These are phyloP conservation scores for Lodderomyces jiufengensis DNA, from an alignment of 1,139 yeast species.

Conservation along the genomic window DNA sequence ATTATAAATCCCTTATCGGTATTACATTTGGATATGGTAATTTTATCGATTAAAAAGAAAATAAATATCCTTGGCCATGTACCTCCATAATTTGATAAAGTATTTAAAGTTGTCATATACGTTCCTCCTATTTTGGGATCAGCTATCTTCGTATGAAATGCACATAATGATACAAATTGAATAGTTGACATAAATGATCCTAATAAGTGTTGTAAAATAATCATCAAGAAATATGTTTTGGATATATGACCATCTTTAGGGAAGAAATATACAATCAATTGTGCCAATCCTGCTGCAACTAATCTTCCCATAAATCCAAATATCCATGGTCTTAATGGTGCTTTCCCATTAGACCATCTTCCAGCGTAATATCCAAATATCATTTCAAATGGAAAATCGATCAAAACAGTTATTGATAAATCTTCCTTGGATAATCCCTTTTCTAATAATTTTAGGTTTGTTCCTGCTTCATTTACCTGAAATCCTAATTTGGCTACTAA, in stretches of 20 bases:
- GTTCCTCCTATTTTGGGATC: slow-evolving; percentile 97
- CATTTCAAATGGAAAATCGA: slow-evolving; percentile 95
- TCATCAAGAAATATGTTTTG: slow-evolving; percentile 54
- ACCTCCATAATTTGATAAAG: slow-evolving; percentile 91
- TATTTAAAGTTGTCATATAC: slow-evolving; percentile 93
- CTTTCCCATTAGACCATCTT: slow-evolving; percentile 79
- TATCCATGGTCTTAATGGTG: slow-evolving; percentile 83
- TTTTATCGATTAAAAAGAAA: slow-evolving; percentile 71
- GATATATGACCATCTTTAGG: slow-evolving; percentile 55
- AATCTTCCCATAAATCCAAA: slow-evolving; percentile 85
- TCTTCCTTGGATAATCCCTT: slow-evolving; percentile 93
- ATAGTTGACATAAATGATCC: slow-evolving; percentile 93
- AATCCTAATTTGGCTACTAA: slow-evolving; percentile 85
- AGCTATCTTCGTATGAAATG: slow-evolving; percentile 93
- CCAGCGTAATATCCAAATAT: slow-evolving; percentile 95
- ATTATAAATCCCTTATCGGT: slow-evolving; percentile 6
- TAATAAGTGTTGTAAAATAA: slow-evolving; percentile 76
- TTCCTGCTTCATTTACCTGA: slow-evolving; percentile 94
- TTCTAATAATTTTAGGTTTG: slow-evolving; percentile 87
- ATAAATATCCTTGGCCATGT: slow-evolving; percentile 92
- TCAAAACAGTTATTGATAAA: slow-evolving; percentile 83
- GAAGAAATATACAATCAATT: slow-evolving; percentile 65
- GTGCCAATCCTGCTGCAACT: slow-evolving; percentile 72
- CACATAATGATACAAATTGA: slow-evolving; percentile 90
- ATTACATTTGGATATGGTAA: slow-evolving; percentile 62